Percentiles rank a stretch among this genome's conserved stretches.
These are phyloP conservation scores for Rhazya stricta DNA, from an alignment of 257 asterid species.

Conservation along the genomic window DNA sequence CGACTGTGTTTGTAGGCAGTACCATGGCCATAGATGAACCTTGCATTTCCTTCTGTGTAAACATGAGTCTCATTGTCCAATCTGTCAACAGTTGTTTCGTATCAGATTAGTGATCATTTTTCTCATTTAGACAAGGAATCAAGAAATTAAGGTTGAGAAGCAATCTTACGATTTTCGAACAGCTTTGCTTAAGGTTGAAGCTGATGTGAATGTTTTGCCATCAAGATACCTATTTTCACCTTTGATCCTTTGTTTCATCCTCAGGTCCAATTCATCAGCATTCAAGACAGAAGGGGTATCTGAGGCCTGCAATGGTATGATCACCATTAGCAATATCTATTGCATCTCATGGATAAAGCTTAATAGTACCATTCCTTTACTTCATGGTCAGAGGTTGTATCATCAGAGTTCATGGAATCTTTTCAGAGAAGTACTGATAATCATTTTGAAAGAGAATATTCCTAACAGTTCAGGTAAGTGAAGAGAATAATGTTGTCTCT, in stretches of 20 bases:
- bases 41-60: constrained; percentile 78
- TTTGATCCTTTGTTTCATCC: constrained; percentile 62
- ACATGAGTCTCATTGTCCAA: constrained; percentile 70
- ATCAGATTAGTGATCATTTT: background rate
- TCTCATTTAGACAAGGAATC: background rate
- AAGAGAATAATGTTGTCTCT: background rate
- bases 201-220: constrained; percentile 76
- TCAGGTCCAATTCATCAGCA: constrained; percentile 65
- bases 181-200: constrained; percentile 84
- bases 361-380: background rate
- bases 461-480: background rate
- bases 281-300: constrained; percentile 47
- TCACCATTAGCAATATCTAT: background rate
- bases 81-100: constrained; percentile 32
- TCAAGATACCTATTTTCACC: constrained; percentile 79
- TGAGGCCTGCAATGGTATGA: constrained; percentile 51
- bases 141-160: background rate
- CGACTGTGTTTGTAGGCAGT: constrained; percentile 43
- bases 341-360: background rate
- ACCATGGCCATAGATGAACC: constrained; percentile 91
- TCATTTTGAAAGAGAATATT: background rate
- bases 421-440: background rate
- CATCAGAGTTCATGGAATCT: background rate
- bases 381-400: background rate
- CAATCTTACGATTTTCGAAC: constrained; percentile 73